phyloP scores from a whole-genome alignment of 257 asterid species.

The Solanum bulbocastanum region DNA sequence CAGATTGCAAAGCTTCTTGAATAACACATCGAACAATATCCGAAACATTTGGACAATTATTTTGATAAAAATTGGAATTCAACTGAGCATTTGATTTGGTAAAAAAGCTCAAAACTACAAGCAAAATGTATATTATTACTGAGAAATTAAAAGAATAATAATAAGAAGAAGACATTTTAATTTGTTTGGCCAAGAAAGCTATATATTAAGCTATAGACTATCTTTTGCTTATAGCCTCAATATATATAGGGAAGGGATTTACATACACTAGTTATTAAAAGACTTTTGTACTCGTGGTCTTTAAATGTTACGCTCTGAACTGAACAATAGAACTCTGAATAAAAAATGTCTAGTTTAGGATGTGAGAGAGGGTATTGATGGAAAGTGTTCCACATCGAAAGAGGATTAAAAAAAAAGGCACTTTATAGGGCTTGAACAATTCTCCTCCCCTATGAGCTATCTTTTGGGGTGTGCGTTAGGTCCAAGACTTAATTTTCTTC shows the following conservation, averaged over 20 bases:
- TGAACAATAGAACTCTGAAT: not conserved
- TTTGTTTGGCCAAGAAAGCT: not conserved
- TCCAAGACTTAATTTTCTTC: not conserved
- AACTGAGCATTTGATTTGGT: conserved; percentile 30
- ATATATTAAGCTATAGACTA: not conserved
- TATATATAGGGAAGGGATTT: not conserved
- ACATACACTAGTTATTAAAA: not conserved
- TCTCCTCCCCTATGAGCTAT: not conserved
- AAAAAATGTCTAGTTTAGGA: not conserved
- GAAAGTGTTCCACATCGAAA: not conserved
- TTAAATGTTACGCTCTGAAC: not conserved
- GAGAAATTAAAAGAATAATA: not conserved
- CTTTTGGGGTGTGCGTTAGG: not conserved
- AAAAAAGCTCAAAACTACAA: not conserved
- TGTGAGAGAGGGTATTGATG: not conserved
- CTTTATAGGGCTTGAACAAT: not conserved
- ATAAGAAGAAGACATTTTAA: conserved; percentile 17
- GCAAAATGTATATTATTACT: not conserved
- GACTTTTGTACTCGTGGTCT: not conserved
- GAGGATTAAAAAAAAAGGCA: accelerated
- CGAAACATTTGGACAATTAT: conserved; percentile 29
- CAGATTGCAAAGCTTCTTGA: conserved; percentile 40
- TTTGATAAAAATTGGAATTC: conserved; percentile 33
- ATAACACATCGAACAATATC: conserved; percentile 24
- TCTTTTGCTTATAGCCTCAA: not conserved